phyloP scores from a whole-genome alignment of 257 asterid genomes.

The Lycium barbarum region DNA sequence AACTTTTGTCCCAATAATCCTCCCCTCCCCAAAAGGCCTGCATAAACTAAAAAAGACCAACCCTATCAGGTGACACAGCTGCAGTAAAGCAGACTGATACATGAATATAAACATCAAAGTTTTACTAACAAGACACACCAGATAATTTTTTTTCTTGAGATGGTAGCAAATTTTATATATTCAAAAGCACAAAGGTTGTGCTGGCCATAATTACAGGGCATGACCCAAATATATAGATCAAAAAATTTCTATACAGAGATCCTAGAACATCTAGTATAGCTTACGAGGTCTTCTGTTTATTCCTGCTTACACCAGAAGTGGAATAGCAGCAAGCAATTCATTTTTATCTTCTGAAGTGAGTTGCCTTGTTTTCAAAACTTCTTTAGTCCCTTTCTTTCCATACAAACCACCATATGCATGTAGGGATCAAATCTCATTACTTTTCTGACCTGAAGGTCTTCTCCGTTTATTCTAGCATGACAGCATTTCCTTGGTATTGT shows the following conservation, averaged over 20 bases:
- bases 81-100: neutral
- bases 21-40: neutral
- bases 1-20: neutral
- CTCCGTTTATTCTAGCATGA: neutral
- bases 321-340: neutral
- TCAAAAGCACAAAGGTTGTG: neutral
- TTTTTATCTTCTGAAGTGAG: constrained; percentile 20
- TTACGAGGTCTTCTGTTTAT: neutral
- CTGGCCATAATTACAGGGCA: neutral
- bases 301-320: neutral
- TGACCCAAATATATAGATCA: neutral
- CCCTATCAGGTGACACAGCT: neutral
- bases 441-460: constrained; percentile 6
- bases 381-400: neutral
- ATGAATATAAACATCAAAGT: neutral
- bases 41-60: neutral
- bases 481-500: neutral
- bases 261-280: constrained; percentile 24
- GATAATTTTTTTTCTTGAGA: neutral
- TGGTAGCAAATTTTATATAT: constrained; percentile 21
- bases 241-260: neutral
- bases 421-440: neutral
- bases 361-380: neutral
- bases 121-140: neutral
- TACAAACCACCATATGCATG: constrained; percentile 7